Base-by-base conservation (phyloP, 257 asterid species). In the Vinca minor region DNA sequence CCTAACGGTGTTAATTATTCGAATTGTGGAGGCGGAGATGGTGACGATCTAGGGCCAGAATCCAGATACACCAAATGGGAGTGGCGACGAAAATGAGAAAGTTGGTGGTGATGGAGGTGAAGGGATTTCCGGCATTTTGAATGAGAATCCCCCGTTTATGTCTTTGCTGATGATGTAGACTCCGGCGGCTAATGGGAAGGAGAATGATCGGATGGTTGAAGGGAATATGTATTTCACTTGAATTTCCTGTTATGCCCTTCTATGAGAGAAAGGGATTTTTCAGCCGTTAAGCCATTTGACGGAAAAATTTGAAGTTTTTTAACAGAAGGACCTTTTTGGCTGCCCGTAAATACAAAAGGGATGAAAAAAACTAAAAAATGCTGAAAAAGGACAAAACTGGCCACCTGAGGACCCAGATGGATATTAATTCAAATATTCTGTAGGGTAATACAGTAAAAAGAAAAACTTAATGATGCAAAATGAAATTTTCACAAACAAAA, bases 131-230 rank as follows among this genome's bases (percentile, higher is more conserved):
- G 53, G 28, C 21, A 49, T 62, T 46, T 69, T 39, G 1, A 68
- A 34, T 67, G 69, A 68, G 31, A 71, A 71, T 57, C 79, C 55
- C 45, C 89, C 85, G 53, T 82, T 87, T 77, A 79, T 83, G 62
- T 85, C 95, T 2, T 71, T 82, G 83, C 72, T 82, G 4, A 83
- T 79, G 91, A 82, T 79, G 89, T 85, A 82, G 67, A 60, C 73
- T n/a, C 69, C 84, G 4, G n/a, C n/a, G n/a, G 59, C 68, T 9
- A 65, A 69, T 55, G 74, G 56, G 28, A 84, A 79, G 67, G 83
- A 77, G 14, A 36, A 46, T 65, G 82, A 76, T 26, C 62, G 72
- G 6, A 48, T 64, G 59, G 8, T 65, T 59, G 82, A 80, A 44
- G 73, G 61, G 63, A 80, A 81, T 71, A 67, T 79, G 76, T 50